Base-by-base conservation (phyloP, 2,329 filamentous ascomycete genomes). In the Colletotrichum salicis region DNA sequence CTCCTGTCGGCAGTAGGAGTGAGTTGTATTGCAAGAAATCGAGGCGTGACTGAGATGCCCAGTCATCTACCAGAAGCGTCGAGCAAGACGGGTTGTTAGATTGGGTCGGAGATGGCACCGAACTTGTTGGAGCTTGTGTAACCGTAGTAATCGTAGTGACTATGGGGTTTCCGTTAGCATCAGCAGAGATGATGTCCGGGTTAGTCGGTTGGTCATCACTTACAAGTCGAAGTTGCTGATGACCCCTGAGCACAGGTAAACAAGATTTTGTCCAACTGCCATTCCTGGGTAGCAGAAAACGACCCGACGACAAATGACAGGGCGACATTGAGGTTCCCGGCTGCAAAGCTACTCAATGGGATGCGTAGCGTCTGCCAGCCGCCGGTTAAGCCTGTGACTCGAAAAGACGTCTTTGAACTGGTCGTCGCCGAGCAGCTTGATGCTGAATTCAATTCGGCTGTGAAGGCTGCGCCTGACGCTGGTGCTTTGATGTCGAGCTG, bases 21-120 rank as follows among this genome's bases (percentile, higher is more conserved):
- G 89, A 84, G 76, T 91, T 91, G 82, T 91, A 91, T 76, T 83
- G 87, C 19, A 91, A 79, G 78, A 91, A 91, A 1, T 87, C 89
- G 64, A 91, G 79, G 35, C 89, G 87, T 6, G 89, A 91, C 77
- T 91, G 89, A 10, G 89, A 91, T 65, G 83, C 84, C 85, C 87
- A 91, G 80, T 91, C 89, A 73, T 91, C 89, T 65, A 91, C 83
- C 31, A 89, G 76, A 7, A 88, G 78, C 45, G 81, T 77, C 12
- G 80, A 78, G 76, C 86, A 88, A 1, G 74, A 72, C 41, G 71
- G 64, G 29, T 73, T 35, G 33, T 66, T 57, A 6, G 76, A 33
- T 15, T 29, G 13, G n/a, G 48, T 45, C 1, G 70, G 48, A 12
- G 70, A 70, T 29, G 31, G n/a, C 7, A 31, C 24, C 41, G 67